Evolutionary conservation across 495 filamentous ascomycete species (phyloP), one percentile per base, ranked within the genome.

Genomic region (Xeromyces bisporus): DNA sequence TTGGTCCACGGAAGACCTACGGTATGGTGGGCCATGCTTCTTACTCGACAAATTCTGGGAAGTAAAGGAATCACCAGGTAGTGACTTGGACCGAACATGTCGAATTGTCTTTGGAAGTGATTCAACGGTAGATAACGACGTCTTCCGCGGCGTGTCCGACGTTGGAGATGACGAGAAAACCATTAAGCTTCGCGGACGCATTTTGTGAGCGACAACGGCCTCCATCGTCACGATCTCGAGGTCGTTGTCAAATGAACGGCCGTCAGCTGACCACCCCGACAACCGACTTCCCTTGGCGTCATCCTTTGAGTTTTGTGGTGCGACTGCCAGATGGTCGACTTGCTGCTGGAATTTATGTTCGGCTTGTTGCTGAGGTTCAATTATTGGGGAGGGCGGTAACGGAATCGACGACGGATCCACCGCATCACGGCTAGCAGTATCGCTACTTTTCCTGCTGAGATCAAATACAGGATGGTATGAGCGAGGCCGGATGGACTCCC

Each of bases 251-350:
- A 6, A 9, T 15, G 6, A 11, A 11, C 5, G n/a, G 4, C 14
- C 23, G 23, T 24, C 62, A 10, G 51, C 47, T 6, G 58, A 62
- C 23, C 77, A 62, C 3, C 73, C 73, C 5, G 77, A 73, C 26
- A 77, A 62, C 38, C 81, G 73, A 25, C 85, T 84, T 44, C 86
- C 77, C 26, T 71, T 62, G 0, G 83, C 51, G 48, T 86, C 81
- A 28, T 78, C 66, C 10, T 71, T 64, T n/a, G 53, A 55, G n/a
- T n/a, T n/a, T n/a, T n/a, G n/a, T n/a, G n/a, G n/a, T n/a, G n/a
- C n/a, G n/a, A n/a, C n/a, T n/a, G n/a, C n/a, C n/a, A n/a, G n/a
- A n/a, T n/a, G n/a, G n/a, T n/a, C n/a, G n/a, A n/a, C n/a, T n/a
- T n/a, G n/a, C n/a, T n/a, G n/a, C n/a, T n/a, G n/a, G n/a, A n/a